Conservation (phyloP, 1,139 yeast species). For the Debaryomyces singareniensis region DNA sequence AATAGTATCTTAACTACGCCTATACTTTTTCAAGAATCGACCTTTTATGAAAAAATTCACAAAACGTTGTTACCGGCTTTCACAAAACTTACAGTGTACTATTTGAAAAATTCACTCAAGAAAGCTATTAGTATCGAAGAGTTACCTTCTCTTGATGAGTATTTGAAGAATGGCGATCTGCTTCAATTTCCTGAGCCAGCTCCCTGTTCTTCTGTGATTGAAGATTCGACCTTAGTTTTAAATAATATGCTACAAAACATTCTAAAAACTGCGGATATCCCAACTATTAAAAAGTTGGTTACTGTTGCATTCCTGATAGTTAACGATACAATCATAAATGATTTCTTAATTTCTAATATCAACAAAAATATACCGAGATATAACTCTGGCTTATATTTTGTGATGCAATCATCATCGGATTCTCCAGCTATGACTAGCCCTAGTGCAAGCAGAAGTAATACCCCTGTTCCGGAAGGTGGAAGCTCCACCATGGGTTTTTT, state of each 20-base stretch:
- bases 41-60: slow-evolving; percentile 54
- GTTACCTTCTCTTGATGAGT: slow-evolving; percentile 45
- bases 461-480: slow-evolving; percentile 30
- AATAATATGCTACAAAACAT: slow-evolving; percentile 59
- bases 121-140: slow-evolving; percentile 79
- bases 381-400: slow-evolving; percentile 31
- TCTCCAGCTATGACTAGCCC: slow-evolving; percentile 15
- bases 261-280: slow-evolving; percentile 54
- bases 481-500: slow-evolving; percentile 28
- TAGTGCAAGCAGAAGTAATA: slow-evolving; percentile 22
- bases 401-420: slow-evolving; percentile 8
- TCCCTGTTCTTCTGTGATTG: slow-evolving; percentile 79
- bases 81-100: slow-evolving; percentile 58
- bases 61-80: slow-evolving; percentile 52
- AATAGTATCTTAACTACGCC: slow-evolving; percentile 34
- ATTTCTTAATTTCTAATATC: slow-evolving; percentile 43
- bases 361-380: slow-evolving; percentile 51
- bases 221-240: slow-evolving; percentile 72
- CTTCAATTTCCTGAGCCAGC: slow-evolving; percentile 42
- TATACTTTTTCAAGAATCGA: slow-evolving; percentile 50
- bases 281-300: slow-evolving; percentile 47
- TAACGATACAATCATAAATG: slow-evolving; percentile 32
- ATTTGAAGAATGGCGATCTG: slow-evolving; percentile 11
- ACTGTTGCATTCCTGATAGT: slow-evolving; percentile 24
- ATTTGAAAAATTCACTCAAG: slow-evolving; percentile 72